A percentile compares a stretch with the other conserved stretches of the same genome.
Conservation (phyloP, 129 eudicot species). For the Glebionis coronaria region DNA sequence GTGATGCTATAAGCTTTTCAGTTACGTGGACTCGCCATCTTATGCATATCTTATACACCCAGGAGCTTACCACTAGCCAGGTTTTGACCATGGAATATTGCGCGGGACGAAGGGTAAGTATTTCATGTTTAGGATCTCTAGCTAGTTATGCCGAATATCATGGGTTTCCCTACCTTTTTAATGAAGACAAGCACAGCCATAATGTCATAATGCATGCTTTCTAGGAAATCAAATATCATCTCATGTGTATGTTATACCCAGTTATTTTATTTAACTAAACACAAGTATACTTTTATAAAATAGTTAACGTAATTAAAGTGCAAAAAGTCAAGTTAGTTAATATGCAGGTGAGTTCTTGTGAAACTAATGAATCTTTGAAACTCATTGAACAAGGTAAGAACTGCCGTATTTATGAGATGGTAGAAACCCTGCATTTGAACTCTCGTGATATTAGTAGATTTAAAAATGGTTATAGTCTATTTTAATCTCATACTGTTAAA, state of each 20-base stretch:
- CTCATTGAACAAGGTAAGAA: slow-evolving; percentile 1
- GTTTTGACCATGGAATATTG: slow-evolving; percentile 94
- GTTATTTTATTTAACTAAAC: slow-evolving; percentile 10
- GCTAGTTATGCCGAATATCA: slow-evolving; percentile 6
- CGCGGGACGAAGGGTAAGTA: slow-evolving; percentile 67
- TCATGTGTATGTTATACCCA: background rate
- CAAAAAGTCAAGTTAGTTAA: background rate
- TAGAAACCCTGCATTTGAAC: background rate
- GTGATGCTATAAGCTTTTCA: background rate
- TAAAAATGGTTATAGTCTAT: background rate
- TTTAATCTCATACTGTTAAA: background rate
- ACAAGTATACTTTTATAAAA: background rate
- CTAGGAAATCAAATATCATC: background rate
- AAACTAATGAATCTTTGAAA: slow-evolving; percentile 6
- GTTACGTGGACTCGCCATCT: slow-evolving; percentile 20
- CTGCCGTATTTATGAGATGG: background rate
- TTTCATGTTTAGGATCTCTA: background rate
- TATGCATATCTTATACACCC: slow-evolving; percentile 22
- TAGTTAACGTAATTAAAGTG: background rate
- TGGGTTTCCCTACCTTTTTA: background rate
- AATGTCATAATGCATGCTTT: background rate
- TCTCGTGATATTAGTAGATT: background rate
- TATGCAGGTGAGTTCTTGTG: no score
- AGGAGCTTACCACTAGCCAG: slow-evolving; percentile 85
- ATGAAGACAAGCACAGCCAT: background rate